These are phyloP conservation scores for Pseudocercospora vitis DNA, from an alignment of 2,329 filamentous ascomycete species.

Conservation along the genomic window DNA sequence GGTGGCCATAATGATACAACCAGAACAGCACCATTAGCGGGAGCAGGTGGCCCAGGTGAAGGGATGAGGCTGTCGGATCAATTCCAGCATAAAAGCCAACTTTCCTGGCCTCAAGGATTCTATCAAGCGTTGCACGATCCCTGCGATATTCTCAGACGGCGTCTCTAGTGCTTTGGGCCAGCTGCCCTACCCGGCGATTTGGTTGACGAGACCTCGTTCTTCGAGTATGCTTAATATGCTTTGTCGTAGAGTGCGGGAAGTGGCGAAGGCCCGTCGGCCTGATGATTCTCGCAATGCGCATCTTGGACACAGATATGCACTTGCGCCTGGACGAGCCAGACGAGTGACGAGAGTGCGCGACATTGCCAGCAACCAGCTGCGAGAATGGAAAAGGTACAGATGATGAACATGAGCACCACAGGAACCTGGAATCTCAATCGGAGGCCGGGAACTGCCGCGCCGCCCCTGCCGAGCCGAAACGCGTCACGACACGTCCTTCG, in stretches of 20 bases:
- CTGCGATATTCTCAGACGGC: constrained; percentile 25
- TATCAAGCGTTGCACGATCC: constrained; percentile 57
- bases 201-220: constrained; percentile 71
- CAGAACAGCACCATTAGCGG: constrained; percentile 82
- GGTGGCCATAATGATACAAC: constrained; percentile 75
- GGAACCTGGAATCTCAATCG: too few species aligned
- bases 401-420: too few species aligned
- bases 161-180: background rate
- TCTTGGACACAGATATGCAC: constrained; percentile 10
- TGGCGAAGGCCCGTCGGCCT: background rate
- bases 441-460: background rate
- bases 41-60: constrained; percentile 78
- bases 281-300: constrained; percentile 4
- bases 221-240: constrained; percentile 61
- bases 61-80: constrained; percentile 75
- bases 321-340: background rate
- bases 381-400: too few species aligned
- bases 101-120: constrained; percentile 63
- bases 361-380: constrained; percentile 11
- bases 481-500: background rate
- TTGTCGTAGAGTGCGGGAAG: background rate
- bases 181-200: constrained; percentile 65
- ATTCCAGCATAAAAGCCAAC: constrained; percentile 78
- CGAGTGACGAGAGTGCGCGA: constrained; percentile 5
- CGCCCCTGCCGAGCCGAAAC: background rate